Evolutionary conservation across 176 grass and related monocot species (phyloP), one percentile per base, ranked within the genome.

Genomic region (Paspalum notatum): DNA sequence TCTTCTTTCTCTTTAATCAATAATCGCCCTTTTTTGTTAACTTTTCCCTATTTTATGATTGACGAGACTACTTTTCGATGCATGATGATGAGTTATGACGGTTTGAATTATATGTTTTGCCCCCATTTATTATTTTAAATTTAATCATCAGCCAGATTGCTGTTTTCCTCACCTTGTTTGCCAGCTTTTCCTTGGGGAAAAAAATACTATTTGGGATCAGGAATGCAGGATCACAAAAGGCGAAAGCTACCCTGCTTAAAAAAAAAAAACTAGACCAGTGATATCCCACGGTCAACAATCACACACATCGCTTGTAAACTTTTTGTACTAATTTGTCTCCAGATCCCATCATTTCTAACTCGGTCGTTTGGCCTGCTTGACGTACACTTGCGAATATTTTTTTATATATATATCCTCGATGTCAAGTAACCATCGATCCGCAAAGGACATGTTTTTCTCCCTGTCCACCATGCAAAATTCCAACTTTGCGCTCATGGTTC

Each of bases 381-480:
- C 16, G 48, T 20, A 38, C 74, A 38, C 57, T 49, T 62, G 0
- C 15, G 8, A 11, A 47, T n/a, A n/a, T n/a, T n/a, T 26, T 49
- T 59, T 13, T 27, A 8, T 38, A 13, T 47, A 61, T 2, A n/a
- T 20, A 71, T 39, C 66, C 47, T 17, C 25, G 39, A 24, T 60
- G 38, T 46, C 12, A 18, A 50, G 16, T 45, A 61, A 62, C 62
- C 43, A 82, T 72, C 58, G 12, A 0, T 3, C 17, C 2, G 32
- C 32, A 32, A 59, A 16, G 66, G 65, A 11, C 53, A 38, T 12
- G 18, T 81, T 81, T 81, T 60, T 60, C 42, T 49, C 26, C 42
- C 24, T 53, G 32, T 32, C 57, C 13, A 62, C 22, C 74, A 48
- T 3, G 15, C 2, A 1, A 76, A 72, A 72, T 9, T 8, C 15